Conservation (phyloP, 768 basidiomycete genomes). For the Boletus rex-veris region DNA sequence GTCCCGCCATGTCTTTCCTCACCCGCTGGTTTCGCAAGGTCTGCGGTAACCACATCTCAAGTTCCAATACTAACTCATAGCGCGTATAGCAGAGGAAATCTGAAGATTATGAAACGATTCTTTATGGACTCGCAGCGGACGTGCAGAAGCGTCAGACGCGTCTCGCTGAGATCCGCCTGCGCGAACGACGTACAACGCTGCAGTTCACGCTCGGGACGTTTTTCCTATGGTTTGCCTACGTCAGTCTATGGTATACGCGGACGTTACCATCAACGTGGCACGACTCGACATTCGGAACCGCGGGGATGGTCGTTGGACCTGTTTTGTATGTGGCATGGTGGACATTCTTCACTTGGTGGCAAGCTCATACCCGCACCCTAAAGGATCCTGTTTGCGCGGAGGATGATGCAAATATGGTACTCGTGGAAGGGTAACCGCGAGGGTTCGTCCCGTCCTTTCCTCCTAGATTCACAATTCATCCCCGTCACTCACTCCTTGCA, state of each 20-base stretch:
- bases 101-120: slow-evolving; percentile 76
- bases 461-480: neutral
- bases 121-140: slow-evolving; percentile 61
- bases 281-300: slow-evolving; percentile 35
- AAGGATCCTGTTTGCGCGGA: slow-evolving; percentile 71
- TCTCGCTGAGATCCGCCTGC: slow-evolving; percentile 79
- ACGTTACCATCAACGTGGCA: slow-evolving; percentile 42
- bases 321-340: slow-evolving; percentile 56
- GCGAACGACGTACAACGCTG: slow-evolving; percentile 76
- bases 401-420: slow-evolving; percentile 85
- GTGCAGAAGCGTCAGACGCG: slow-evolving; percentile 71
- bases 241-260: slow-evolving; percentile 69
- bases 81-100: slow-evolving; percentile 11
- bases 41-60: neutral
- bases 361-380: neutral
- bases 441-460: slow-evolving; percentile 41
- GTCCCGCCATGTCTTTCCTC: slow-evolving; percentile 29
- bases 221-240: slow-evolving; percentile 68
- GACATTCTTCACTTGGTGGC: neutral
- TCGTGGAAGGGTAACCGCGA: slow-evolving; percentile 74
- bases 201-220: slow-evolving; percentile 77
- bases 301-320: slow-evolving; percentile 64
- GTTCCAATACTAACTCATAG: neutral
- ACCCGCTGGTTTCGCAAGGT: slow-evolving; percentile 30
- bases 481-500: neutral